Evolutionary conservation across 2,329 filamentous ascomycete species (phyloP).

Genomic region (Xylariaceae sp.): DNA sequence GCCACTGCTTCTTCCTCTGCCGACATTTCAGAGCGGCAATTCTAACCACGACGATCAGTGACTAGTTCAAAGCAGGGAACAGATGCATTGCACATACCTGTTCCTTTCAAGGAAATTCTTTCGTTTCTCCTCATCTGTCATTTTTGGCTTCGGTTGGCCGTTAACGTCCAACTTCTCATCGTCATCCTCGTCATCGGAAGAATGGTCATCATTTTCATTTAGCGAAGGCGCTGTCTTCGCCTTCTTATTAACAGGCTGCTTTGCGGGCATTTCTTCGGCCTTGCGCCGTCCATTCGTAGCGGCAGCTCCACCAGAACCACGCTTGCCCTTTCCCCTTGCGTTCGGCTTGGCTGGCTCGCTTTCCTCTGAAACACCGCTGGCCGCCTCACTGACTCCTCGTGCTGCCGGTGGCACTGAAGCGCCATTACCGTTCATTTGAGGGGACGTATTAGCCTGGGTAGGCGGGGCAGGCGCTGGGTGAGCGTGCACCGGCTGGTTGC

Average conservation of each 20-base stretch:
- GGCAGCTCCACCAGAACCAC: slow-evolving; percentile 46
- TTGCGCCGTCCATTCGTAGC: slow-evolving; percentile 74
- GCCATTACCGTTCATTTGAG: slow-evolving; percentile 56
- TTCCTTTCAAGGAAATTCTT: slow-evolving; percentile 98
- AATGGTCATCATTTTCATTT: slow-evolving; percentile 47
- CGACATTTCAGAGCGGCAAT: slow-evolving; percentile 96
- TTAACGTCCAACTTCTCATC: slow-evolving; percentile 56
- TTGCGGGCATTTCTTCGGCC: slow-evolving; percentile 66
- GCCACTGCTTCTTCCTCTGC: slow-evolving; percentile 98
- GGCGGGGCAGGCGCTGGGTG: slow-evolving; percentile 47
- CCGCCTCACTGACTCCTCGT: slow-evolving; percentile 67
- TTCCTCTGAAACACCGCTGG: slow-evolving; percentile 73
- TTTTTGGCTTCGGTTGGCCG: slow-evolving; percentile 70
- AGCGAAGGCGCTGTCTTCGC: slow-evolving; percentile 54
- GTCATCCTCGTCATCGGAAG: slow-evolving; percentile 58
- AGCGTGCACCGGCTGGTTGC: slow-evolving; percentile 51
- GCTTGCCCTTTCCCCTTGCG: slow-evolving; percentile 71
- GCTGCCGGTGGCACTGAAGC: slow-evolving; percentile 48
- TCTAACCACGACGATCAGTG: slow-evolving; percentile 51
- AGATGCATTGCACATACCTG: slow-evolving; percentile 61
- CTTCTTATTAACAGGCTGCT: slow-evolving; percentile 71
- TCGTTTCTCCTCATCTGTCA: slow-evolving; percentile 98
- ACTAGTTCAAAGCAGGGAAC: background rate
- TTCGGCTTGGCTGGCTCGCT: slow-evolving; percentile 68
- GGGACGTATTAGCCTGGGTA: slow-evolving; percentile 48